Evolutionary conservation across 2,329 filamentous ascomycete species (phyloP).

Genomic region (Xylariaceae sp.): DNA sequence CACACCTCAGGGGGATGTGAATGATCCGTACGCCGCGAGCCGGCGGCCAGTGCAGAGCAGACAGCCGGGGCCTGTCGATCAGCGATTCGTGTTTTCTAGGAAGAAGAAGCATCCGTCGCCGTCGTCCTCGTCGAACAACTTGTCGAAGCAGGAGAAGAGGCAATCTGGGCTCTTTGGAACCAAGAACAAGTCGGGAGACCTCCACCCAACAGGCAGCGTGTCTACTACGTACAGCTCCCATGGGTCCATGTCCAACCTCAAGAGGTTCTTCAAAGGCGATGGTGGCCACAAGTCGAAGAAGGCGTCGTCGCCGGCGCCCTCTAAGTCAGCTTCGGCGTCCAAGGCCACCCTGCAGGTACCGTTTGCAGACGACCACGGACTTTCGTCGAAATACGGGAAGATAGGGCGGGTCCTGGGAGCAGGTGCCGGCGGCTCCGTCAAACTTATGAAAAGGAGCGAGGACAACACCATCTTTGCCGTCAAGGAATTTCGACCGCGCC

Average conservation of each 20-base stretch:
- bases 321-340: constrained; percentile 38
- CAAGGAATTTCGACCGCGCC: constrained; percentile 89
- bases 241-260: constrained; percentile 88
- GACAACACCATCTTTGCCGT: constrained; percentile 94
- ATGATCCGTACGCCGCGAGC: constrained; percentile 82
- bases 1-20: constrained; percentile 68
- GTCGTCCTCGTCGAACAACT: constrained; percentile 41
- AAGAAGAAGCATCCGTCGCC: constrained; percentile 61
- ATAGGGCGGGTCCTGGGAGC: constrained; percentile 90
- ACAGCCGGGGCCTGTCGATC: constrained; percentile 59
- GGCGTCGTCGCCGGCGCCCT: constrained; percentile 53
- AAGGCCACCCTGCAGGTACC: constrained; percentile 60
- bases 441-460: constrained; percentile 86
- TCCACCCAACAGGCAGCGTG: constrained; percentile 38
- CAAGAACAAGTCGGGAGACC: constrained; percentile 33
- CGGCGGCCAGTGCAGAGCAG: constrained; percentile 65
- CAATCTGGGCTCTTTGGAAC: constrained; percentile 36
- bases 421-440: constrained; percentile 88
- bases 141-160: constrained; percentile 47
- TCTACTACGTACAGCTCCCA: constrained; percentile 47
- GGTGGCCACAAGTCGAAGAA: constrained; percentile 63
- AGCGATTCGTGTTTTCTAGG: constrained; percentile 75
- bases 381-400: constrained; percentile 90
- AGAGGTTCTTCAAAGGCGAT: constrained; percentile 88
- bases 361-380: constrained; percentile 88